A percentile compares a stretch with the other conserved stretches of the same genome.
Evolutionary conservation across 805 yeast genomes (phyloP).

Genomic region (Barnettozyma californica): DNA sequence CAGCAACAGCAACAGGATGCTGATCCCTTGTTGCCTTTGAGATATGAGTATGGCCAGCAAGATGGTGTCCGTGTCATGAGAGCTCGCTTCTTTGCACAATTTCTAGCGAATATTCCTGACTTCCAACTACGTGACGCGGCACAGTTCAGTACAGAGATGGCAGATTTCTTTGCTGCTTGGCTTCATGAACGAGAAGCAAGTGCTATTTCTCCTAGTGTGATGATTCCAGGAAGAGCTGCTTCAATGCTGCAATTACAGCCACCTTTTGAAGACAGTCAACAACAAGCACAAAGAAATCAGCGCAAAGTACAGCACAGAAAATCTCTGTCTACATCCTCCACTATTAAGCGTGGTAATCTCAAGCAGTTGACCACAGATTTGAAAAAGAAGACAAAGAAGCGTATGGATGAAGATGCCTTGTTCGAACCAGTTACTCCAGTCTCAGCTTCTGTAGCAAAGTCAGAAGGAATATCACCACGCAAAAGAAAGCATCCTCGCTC

Average conservation of each 20-base stretch:
- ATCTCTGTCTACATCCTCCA: background rate
- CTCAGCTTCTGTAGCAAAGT: background rate
- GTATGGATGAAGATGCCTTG: background rate
- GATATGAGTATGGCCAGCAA: slow-evolving; percentile 2
- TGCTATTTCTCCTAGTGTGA: slow-evolving; percentile 6
- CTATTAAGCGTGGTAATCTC: background rate
- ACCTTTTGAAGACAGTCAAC: background rate
- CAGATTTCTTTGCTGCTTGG: background rate
- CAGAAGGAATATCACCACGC: background rate
- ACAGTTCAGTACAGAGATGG: background rate
- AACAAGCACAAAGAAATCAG: background rate
- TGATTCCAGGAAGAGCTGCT: background rate
- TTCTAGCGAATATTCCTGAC: slow-evolving; percentile 11
- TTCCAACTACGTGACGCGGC: slow-evolving; percentile 5
- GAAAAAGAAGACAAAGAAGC: background rate
- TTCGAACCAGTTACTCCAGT: background rate
- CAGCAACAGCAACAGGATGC: background rate
- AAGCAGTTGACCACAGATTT: background rate
- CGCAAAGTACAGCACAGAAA: background rate
- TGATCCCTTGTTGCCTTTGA: background rate
- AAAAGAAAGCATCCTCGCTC: background rate
- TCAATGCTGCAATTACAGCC: background rate
- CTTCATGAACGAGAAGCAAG: slow-evolving; percentile 3
- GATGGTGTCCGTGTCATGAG: slow-evolving; percentile 1
- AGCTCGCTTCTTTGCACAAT: slow-evolving; percentile 2